phyloP scores from a whole-genome alignment of 2,329 filamentous ascomycete species.

The Botrytis tulipae region DNA sequence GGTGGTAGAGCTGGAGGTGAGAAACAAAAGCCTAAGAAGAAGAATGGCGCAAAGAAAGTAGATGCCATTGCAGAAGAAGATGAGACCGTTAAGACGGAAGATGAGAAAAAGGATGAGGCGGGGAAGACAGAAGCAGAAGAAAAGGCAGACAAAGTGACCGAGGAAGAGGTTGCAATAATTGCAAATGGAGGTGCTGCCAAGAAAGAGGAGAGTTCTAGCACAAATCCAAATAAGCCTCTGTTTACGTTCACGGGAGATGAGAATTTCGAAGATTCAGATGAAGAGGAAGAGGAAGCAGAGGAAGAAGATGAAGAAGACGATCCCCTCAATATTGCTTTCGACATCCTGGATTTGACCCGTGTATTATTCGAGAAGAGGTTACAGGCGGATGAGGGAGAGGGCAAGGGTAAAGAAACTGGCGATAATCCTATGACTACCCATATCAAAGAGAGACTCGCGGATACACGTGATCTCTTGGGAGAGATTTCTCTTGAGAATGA shows the following conservation, averaged over 20 bases:
- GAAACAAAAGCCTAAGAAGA: slow-evolving; percentile 48
- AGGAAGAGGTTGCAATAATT: slow-evolving; percentile 47
- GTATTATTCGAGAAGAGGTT: slow-evolving; percentile 61
- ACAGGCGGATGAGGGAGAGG: slow-evolving; percentile 44
- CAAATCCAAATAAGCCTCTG: slow-evolving; percentile 64
- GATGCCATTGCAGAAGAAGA: slow-evolving; percentile 36
- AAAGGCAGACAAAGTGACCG: slow-evolving; percentile 44
- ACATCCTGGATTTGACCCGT: slow-evolving; percentile 78
- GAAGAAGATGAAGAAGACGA: slow-evolving; percentile 50
- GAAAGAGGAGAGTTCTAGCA: slow-evolving; percentile 39
- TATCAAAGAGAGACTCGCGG: slow-evolving; percentile 72
- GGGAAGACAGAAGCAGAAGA: slow-evolving; percentile 45
- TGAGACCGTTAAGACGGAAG: slow-evolving; percentile 58
- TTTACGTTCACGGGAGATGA: slow-evolving; percentile 96
- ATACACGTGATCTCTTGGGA: slow-evolving; percentile 89
- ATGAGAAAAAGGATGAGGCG: slow-evolving; percentile 50
- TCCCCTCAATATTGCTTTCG: slow-evolving; percentile 74
- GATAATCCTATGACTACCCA: slow-evolving; percentile 49
- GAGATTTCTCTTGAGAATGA: slow-evolving; percentile 98
- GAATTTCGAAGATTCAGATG: slow-evolving; percentile 83
- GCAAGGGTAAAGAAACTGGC: slow-evolving; percentile 47
- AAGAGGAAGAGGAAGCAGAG: slow-evolving; percentile 59
- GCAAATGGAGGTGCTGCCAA: slow-evolving; percentile 33
- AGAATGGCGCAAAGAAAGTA: slow-evolving; percentile 45
- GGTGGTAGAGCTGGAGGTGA: slow-evolving; percentile 71